Conservation (phyloP, 2,329 filamentous ascomycete species). For the Scleromitrula shiraiana region DNA sequence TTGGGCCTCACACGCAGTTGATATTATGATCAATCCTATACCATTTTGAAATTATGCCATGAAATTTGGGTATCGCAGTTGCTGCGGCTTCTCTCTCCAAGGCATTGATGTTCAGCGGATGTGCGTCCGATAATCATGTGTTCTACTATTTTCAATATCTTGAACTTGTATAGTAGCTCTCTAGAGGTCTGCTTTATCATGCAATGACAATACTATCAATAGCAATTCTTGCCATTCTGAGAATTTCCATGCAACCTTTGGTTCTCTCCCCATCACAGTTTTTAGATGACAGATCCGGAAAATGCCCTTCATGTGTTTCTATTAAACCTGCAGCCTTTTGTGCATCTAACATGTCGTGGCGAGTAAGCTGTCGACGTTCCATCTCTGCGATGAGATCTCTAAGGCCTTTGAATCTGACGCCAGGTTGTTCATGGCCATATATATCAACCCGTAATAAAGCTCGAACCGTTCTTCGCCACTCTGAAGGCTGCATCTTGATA, state of each 20-base stretch:
- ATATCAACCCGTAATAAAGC: slow-evolving; percentile 49
- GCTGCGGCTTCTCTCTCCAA: too few species aligned
- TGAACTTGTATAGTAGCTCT: neutral
- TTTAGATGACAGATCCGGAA: slow-evolving; percentile 16
- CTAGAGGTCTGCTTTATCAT: slow-evolving; percentile 20
- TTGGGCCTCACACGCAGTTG: too few species aligned
- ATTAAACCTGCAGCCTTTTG: slow-evolving; percentile 35
- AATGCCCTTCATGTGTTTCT: neutral
- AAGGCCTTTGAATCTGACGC: slow-evolving; percentile 39
- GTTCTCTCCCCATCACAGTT: slow-evolving; percentile 23
- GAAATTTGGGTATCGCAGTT: too few species aligned
- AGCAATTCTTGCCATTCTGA: slow-evolving; percentile 46
- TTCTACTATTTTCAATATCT: neutral
- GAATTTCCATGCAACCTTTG: slow-evolving; percentile 42
- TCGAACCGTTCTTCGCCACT: slow-evolving; percentile 47
- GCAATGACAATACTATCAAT: slow-evolving; percentile 49
- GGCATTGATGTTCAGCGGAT: too few species aligned
- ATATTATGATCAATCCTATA: too few species aligned
- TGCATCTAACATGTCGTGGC: slow-evolving; percentile 44
- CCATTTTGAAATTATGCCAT: too few species aligned
- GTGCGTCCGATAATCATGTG: too few species aligned
- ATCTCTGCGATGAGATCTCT: slow-evolving; percentile 46
- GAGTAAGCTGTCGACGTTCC: slow-evolving; percentile 40
- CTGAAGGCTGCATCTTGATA: slow-evolving; percentile 39
- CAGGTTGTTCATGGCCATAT: slow-evolving; percentile 38